phyloP scores from a whole-genome alignment of 2,329 filamentous ascomycete species.

The Albifimbria verrucaria region DNA sequence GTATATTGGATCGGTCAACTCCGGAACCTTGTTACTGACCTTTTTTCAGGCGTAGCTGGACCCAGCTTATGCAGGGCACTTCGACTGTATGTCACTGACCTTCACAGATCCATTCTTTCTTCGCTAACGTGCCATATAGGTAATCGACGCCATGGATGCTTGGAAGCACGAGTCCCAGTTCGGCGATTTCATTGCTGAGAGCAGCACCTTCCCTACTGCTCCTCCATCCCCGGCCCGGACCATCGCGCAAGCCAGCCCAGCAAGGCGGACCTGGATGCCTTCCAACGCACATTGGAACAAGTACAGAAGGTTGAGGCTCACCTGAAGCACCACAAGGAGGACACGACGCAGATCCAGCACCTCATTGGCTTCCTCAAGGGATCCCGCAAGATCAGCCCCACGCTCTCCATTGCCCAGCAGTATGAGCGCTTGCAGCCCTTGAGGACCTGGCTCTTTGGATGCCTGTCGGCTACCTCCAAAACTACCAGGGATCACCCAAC shows the following conservation, averaged over 20 bases:
- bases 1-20: slow-evolving; percentile 22
- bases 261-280: slow-evolving; percentile 67
- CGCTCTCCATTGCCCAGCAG: slow-evolving; percentile 73
- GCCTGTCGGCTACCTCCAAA: slow-evolving; percentile 78
- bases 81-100: slow-evolving; percentile 64
- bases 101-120: neutral
- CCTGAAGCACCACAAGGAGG: slow-evolving; percentile 66
- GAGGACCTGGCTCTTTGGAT: slow-evolving; percentile 96
- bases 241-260: slow-evolving; percentile 60
- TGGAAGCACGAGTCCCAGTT: slow-evolving; percentile 91
- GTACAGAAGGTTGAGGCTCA: slow-evolving; percentile 66
- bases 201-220: slow-evolving; percentile 68
- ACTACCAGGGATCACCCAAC: slow-evolving; percentile 70
- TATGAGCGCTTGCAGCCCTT: slow-evolving; percentile 88
- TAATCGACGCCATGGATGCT: slow-evolving; percentile 85
- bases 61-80: slow-evolving; percentile 86
- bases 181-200: slow-evolving; percentile 75
- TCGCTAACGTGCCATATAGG: slow-evolving; percentile 42
- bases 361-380: slow-evolving; percentile 71
- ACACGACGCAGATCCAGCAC: slow-evolving; percentile 65
- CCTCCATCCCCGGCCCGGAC: slow-evolving; percentile 60
- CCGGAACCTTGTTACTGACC: slow-evolving; percentile 13
- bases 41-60: slow-evolving; percentile 78
- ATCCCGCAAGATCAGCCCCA: slow-evolving; percentile 66
- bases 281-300: slow-evolving; percentile 64